Conservation (phyloP, 768 basidiomycete genomes). For the Macrolepiota fuliginosa region DNA sequence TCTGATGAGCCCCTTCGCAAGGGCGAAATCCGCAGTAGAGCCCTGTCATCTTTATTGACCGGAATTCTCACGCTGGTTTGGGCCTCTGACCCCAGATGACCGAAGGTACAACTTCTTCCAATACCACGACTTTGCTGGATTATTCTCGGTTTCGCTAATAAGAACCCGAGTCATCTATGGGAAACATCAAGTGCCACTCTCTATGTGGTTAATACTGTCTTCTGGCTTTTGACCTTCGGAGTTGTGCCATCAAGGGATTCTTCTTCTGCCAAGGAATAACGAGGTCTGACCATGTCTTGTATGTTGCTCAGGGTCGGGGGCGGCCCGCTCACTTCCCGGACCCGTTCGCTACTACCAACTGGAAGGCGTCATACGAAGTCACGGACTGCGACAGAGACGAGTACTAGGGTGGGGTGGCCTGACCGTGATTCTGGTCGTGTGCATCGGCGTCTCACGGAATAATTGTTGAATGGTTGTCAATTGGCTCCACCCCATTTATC, state of each 20-base stretch:
- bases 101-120: background rate
- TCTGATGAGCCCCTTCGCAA: no score
- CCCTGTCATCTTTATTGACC: no score
- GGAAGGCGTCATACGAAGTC: background rate
- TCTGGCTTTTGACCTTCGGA: background rate
- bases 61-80: no score
- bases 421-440: background rate
- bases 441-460: background rate
- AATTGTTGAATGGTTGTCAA: background rate
- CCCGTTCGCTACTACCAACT: background rate
- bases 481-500: background rate
- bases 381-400: background rate
- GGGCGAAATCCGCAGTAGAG: no score
- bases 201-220: background rate
- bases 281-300: background rate
- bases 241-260: background rate
- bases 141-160: constrained; percentile 7
- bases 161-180: background rate
- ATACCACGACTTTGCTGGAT: constrained; percentile 3
- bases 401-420: background rate
- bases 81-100: background rate
- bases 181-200: background rate
- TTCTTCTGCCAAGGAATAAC: constrained; percentile 1
- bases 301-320: background rate
- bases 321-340: constrained; percentile 1